Evolutionary conservation across 1,284 basidiomycete genomes (phyloP).

Genomic region (Fomitiporia mediterranea): DNA sequence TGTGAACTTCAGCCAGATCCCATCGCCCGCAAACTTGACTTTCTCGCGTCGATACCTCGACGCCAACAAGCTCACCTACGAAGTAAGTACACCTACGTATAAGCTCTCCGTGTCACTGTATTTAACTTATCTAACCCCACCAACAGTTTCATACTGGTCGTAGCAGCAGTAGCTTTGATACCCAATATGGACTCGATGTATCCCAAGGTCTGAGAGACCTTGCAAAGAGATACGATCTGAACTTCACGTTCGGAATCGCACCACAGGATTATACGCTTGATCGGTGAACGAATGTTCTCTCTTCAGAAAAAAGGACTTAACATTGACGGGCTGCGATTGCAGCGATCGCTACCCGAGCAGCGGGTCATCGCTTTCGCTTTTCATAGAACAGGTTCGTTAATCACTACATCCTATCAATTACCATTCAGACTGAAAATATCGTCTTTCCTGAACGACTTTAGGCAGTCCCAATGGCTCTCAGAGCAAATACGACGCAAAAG

Average conservation of each 20-base stretch:
- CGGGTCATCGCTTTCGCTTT: slow-evolving; percentile 56
- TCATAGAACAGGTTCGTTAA: slow-evolving; percentile 32
- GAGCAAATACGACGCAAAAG: slow-evolving; percentile 58
- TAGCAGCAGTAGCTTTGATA: slow-evolving; percentile 50
- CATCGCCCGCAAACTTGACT: slow-evolving; percentile 39
- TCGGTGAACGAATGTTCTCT: slow-evolving; percentile 39
- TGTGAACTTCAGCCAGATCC: slow-evolving; percentile 43
- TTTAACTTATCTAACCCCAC: neutral
- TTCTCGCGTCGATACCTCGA: slow-evolving; percentile 72
- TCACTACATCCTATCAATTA: too few relatives aligned
- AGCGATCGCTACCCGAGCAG: slow-evolving; percentile 64
- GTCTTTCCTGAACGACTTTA: slow-evolving; percentile 21
- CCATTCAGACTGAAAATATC: too few relatives aligned
- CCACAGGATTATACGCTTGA: slow-evolving; percentile 67
- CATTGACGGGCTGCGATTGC: neutral
- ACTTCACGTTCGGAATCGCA: slow-evolving; percentile 56
- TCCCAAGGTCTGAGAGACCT: slow-evolving; percentile 53
- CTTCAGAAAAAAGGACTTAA: neutral
- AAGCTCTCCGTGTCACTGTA: neutral
- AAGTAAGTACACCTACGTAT: slow-evolving; percentile 35
- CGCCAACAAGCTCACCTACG: slow-evolving; percentile 66
- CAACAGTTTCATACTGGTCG: slow-evolving; percentile 52
- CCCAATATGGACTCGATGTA: slow-evolving; percentile 44
- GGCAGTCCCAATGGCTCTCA: slow-evolving; percentile 53
- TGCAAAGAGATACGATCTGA: slow-evolving; percentile 49